phyloP scores from a whole-genome alignment of 2,329 filamentous ascomycete species.

The Kalmusia sp. region DNA sequence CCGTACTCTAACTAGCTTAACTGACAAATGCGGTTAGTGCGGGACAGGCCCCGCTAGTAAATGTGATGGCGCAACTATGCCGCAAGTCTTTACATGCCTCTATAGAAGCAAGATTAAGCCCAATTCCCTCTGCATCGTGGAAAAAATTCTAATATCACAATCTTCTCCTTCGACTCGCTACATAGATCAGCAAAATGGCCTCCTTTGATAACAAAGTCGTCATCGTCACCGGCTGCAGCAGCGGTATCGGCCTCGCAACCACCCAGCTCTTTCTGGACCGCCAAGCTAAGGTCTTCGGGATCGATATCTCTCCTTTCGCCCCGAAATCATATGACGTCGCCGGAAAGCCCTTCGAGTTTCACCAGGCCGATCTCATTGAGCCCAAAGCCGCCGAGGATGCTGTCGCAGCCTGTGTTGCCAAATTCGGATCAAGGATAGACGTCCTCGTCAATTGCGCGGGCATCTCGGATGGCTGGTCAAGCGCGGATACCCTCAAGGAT shows the following conservation, averaged over 20 bases:
- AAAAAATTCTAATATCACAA: too few relatives aligned
- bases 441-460: constrained; percentile 57
- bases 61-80: background rate
- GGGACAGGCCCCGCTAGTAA: background rate
- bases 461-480: constrained; percentile 52
- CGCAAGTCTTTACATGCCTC: background rate
- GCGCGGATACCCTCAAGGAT: constrained; percentile 49
- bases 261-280: constrained; percentile 30
- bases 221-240: constrained; percentile 39
- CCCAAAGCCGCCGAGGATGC: constrained; percentile 28
- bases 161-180: background rate
- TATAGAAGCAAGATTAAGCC: background rate
- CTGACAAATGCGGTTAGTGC: background rate
- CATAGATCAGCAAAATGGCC: constrained; percentile 13
- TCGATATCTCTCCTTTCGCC: constrained; percentile 31
- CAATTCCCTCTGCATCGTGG: background rate
- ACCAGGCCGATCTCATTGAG: constrained; percentile 31
- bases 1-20: constrained; percentile 1
- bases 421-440: constrained; percentile 39
- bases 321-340: constrained; percentile 15
- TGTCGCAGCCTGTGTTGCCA: constrained; percentile 30
- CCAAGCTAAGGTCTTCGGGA: constrained; percentile 35
- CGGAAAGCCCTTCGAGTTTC: constrained; percentile 28
- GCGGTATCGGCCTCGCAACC: constrained; percentile 39
- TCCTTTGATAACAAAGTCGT: constrained; percentile 33